phyloP scores from a whole-genome alignment of 202 grass and related monocot genomes.

The Bolboschoenoplectus hybrid region DNA sequence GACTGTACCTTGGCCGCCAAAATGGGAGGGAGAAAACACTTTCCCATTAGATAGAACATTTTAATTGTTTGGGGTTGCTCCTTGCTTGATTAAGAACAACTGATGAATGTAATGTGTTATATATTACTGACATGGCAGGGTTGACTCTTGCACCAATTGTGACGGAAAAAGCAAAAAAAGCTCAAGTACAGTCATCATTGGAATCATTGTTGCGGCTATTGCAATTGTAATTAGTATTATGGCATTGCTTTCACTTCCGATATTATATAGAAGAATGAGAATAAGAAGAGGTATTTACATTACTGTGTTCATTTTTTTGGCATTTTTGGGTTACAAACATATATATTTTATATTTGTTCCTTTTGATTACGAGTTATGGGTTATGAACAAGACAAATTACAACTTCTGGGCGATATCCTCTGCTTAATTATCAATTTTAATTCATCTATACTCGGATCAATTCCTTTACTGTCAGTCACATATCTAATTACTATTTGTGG shows the following conservation, averaged over 20 bases:
- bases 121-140: not conserved
- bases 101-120: not conserved
- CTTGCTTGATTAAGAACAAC: not conserved
- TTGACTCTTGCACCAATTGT: constrained; percentile 18
- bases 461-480: not conserved
- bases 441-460: not conserved
- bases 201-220: constrained; percentile 1
- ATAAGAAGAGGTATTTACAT: not conserved
- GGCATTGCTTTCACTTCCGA: not conserved
- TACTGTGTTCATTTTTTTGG: not conserved
- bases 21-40: not conserved
- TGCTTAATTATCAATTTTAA: not conserved
- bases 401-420: not conserved
- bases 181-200: constrained; percentile 14
- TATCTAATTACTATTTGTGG: not conserved
- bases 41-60: not conserved
- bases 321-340: not conserved
- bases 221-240: constrained; percentile 9
- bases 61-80: not conserved
- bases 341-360: not conserved
- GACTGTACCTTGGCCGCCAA: not conserved
- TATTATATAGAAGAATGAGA: not conserved
- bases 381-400: not conserved
- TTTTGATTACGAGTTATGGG: not conserved
- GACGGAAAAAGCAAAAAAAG: not conserved